phyloP scores from a whole-genome alignment of 805 yeast species.

The Metschnikowia arizonensis region DNA sequence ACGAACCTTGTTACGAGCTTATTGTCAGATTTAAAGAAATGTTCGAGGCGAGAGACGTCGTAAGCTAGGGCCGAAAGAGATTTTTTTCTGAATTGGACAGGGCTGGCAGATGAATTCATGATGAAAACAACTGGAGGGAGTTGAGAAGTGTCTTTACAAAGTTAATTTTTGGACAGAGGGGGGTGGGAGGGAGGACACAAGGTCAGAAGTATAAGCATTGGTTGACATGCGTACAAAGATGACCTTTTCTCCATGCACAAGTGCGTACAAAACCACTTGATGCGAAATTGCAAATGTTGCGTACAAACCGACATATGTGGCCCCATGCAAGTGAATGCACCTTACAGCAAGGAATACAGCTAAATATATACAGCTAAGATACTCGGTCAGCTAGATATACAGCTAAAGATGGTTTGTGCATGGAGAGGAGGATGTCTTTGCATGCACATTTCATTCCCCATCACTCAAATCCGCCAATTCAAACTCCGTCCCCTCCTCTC shows the following conservation, averaged over 20 bases:
- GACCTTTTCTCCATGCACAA: not conserved
- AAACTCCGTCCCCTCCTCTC: conserved; percentile 27
- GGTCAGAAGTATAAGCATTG: not conserved
- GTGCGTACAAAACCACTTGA: too few species aligned
- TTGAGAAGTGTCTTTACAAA: not conserved
- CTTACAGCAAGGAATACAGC: too few species aligned
- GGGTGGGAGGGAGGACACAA: not conserved
- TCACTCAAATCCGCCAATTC: conserved; percentile 32
- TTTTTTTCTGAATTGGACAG: not conserved
- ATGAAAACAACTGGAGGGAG: not conserved
- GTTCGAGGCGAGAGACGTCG: conserved; percentile 4
- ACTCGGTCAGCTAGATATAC: too few species aligned
- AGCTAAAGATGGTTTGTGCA: too few species aligned
- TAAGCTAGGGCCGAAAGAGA: conserved; percentile 1
- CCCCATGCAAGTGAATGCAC: too few species aligned
- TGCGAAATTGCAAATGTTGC: too few species aligned
- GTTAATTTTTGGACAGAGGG: too few species aligned
- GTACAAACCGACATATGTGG: too few species aligned
- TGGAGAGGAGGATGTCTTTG: too few species aligned
- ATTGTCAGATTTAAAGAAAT: not conserved
- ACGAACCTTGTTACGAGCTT: conserved; percentile 4
- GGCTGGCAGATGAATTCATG: not conserved
- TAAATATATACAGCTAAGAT: too few species aligned
- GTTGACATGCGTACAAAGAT: not conserved
- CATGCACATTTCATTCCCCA: not conserved